Percentiles rank a stretch among this genome's conserved stretches.
Evolutionary conservation across 805 yeast genomes (phyloP).

Genomic region (Tetrapisispora nanseiensis): DNA sequence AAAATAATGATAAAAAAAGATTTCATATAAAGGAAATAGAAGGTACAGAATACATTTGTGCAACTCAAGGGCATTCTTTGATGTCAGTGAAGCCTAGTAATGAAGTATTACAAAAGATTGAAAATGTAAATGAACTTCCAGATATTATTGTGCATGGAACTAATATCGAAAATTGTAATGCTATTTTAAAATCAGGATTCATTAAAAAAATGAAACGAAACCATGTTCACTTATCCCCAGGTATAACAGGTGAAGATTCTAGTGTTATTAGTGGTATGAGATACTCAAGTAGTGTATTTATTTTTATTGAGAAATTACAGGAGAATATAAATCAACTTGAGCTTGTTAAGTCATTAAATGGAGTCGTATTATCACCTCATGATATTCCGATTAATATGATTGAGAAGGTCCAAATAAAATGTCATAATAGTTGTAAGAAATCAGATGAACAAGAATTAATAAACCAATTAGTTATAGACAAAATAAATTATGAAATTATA

Average conservation of each 20-base stretch:
- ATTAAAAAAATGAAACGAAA: constrained; percentile 62
- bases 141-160: constrained; percentile 73
- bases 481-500: constrained; percentile 3
- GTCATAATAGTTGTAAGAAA: too few species aligned
- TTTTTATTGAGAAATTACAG: constrained; percentile 49
- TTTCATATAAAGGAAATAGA: constrained; percentile 38
- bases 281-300: constrained; percentile 39
- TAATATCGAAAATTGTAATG: constrained; percentile 34
- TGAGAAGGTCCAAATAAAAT: constrained; percentile 17
- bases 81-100: constrained; percentile 31
- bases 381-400: constrained; percentile 27
- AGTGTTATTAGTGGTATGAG: constrained; percentile 69
- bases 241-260: constrained; percentile 35
- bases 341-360: constrained; percentile 59
- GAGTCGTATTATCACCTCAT: constrained; percentile 64
- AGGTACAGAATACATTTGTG: constrained; percentile 46
- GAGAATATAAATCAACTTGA: constrained; percentile 30
- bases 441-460: constrained; percentile 2
- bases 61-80: constrained; percentile 88
- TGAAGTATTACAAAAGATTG: constrained; percentile 34
- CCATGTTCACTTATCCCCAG: constrained; percentile 79
- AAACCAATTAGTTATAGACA: constrained; percentile 2
- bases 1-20: constrained; percentile 58
- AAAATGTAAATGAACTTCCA: constrained; percentile 37
- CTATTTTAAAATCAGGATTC: constrained; percentile 45